Evolutionary conservation across 371 early-diverging fungal species (phyloP), one percentile per base, ranked within the genome.

Genomic region (Ecytonucleospora hepatopenaei): DNA sequence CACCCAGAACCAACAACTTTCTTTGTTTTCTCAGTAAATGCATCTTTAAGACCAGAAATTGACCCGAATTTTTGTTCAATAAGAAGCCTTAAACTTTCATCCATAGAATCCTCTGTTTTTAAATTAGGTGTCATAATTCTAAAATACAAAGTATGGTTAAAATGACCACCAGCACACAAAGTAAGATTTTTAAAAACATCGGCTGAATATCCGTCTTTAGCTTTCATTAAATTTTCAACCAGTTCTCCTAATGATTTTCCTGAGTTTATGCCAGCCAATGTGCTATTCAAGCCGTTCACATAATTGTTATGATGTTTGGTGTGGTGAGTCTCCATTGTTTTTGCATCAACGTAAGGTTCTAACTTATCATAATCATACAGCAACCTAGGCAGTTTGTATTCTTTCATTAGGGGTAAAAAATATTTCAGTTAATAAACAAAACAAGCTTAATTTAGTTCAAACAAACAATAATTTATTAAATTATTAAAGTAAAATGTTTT

Each of bases 101-200:
- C 49, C 4, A 21, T 51, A 4, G 5, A 8, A 8, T 24, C 53
- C 12, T 31, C 15, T 3, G 23, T 21, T 5, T 28, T 33, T 23
- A 15, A 87, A 57, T 86, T 88, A 49, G 92, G 89, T 0, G 87
- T 86, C 79, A 95, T 83, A 81, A 88, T 89, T 71, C 85, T 81
- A 92, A 94, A 95, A 84, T 91, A 93, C 59, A 95, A 82, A 62
- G 86, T 84, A 80, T 95, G 96, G 84, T 95, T 95, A 83, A 90
- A 87, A 76, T 94, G 93, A 5, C 94, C 94, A 71, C 95, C 95
- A 67, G 88, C 94, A 81, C 91, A 89, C 82, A 92, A 90, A 79
- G 85, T 88, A 19, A 54, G 26, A 31, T 82, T 79, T 80, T 90
- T 89, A n/a, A 63, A 91, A 72, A 27, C 84, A 81, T 19, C 89